Evolutionary conservation across 2,329 filamentous ascomycete species (phyloP), one percentile per base, ranked within the genome.

Genomic region (Fusarium pseudograminearum): DNA sequence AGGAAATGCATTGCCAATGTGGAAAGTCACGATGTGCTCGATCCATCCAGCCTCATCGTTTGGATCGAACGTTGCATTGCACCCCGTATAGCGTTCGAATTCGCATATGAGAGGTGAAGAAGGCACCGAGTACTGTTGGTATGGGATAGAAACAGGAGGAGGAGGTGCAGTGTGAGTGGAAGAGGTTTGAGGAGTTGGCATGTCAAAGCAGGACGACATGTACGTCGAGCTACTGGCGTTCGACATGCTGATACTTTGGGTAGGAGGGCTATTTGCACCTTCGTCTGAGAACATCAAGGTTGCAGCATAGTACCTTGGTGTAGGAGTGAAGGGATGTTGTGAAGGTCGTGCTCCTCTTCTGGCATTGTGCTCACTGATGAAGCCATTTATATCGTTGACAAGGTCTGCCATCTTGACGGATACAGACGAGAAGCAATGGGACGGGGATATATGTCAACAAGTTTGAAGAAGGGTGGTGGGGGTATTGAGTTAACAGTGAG

Each of bases 21-120:
- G 85, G 2, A 77, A 72, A 1, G 64, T 28, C 3, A 74, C 55
- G 30, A 83, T 80, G 61, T 89, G 87, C 0, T 77, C 58, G 16
- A 85, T 80, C 86, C 86, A 89, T 4, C 18, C 54, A 1, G 78
- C 69, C 24, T 75, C 70, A 0, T 85, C 76, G 12, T 81, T 73
- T 4, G 79, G 66, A 8, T 61, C 36, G 65, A 87, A 88, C 1
- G 33, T 64, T 8, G 59, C 28, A 0, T 62, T 5, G 66, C 87
- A 89, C 5, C 46, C 24, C 2, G 55, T 45, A 24, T 81, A 77
- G 7, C 69, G 72, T 11, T 67, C 61, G 36, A 86, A 84, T 57
- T 87, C 85, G 77, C 84, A 87, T 12, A 66, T 50, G 24, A 57
- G 31, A 8, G 42, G 31, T 16, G 36, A 62, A 12, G 41, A 22